Conservation (phyloP, 2,329 filamentous ascomycete genomes). For the Exutisphaerella laricina region DNA sequence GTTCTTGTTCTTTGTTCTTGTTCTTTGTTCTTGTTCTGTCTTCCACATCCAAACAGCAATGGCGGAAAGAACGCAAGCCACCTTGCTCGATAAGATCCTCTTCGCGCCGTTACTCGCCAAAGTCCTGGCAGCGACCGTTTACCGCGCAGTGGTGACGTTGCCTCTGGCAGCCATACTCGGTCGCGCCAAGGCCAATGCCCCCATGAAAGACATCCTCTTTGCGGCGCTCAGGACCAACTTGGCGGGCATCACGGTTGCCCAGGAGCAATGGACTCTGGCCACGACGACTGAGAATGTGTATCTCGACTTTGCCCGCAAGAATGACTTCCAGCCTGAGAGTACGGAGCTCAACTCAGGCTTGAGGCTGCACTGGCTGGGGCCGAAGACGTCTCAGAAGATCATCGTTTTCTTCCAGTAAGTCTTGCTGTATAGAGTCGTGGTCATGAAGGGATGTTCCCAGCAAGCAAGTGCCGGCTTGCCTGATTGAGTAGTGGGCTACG, state of each 20-base stretch:
- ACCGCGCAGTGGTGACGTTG: slow-evolving; percentile 31
- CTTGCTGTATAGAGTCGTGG: too few species aligned
- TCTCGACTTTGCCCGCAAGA: slow-evolving; percentile 32
- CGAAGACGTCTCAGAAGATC: slow-evolving; percentile 35
- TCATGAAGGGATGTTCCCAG: too few species aligned
- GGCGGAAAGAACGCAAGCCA: slow-evolving; percentile 7
- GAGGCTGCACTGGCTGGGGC: slow-evolving; percentile 45
- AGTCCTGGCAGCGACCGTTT: slow-evolving; percentile 32
- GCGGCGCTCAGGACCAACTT: slow-evolving; percentile 24
- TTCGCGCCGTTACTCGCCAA: slow-evolving; percentile 12
- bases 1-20: background rate
- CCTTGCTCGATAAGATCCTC: slow-evolving; percentile 16
- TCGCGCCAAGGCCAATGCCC: slow-evolving; percentile 24
- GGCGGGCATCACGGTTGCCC: slow-evolving; percentile 26
- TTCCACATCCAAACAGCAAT: background rate
- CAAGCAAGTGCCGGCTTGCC: too few species aligned
- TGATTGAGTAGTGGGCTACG: too few species aligned
- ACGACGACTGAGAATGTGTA: slow-evolving; percentile 33
- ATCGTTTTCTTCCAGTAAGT: slow-evolving; percentile 48
- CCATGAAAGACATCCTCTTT: slow-evolving; percentile 27
- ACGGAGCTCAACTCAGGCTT: slow-evolving; percentile 41
- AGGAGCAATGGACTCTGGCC: slow-evolving; percentile 34
- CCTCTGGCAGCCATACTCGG: slow-evolving; percentile 30
- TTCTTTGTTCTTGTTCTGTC: background rate
- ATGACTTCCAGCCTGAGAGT: slow-evolving; percentile 36